These are phyloP conservation scores for Yamadazyma olivae DNA, from an alignment of 805 yeast species.

Conservation along the genomic window DNA sequence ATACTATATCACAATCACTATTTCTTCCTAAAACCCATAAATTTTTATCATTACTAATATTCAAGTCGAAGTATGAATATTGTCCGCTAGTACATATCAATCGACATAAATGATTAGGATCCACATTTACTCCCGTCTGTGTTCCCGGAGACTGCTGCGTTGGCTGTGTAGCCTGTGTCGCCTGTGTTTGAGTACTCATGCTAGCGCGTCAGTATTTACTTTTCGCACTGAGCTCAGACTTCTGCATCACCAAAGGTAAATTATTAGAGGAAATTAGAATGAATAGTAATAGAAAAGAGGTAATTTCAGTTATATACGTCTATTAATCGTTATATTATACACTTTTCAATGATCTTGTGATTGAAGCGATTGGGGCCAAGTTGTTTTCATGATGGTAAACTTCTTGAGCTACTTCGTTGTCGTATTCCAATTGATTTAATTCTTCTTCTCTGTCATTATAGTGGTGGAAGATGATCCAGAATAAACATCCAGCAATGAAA, in stretches of 20 bases:
- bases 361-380: slow-evolving; percentile 18
- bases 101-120: slow-evolving; percentile 43
- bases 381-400: slow-evolving; percentile 5
- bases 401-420: slow-evolving; percentile 11
- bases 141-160: slow-evolving; percentile 36
- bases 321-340: too few species aligned
- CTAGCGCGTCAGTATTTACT: too few species aligned
- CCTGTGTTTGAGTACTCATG: slow-evolving; percentile 15
- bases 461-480: slow-evolving; percentile 58
- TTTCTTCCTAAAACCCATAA: slow-evolving; percentile 79
- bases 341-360: slow-evolving; percentile 17
- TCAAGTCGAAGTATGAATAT: slow-evolving; percentile 45
- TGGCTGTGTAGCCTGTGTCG: slow-evolving; percentile 32
- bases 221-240: too few species aligned
- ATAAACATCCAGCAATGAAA: slow-evolving; percentile 53
- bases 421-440: slow-evolving; percentile 49
- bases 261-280: too few species aligned
- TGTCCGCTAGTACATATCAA: slow-evolving; percentile 61
- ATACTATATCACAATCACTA: slow-evolving; percentile 56
- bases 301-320: too few species aligned
- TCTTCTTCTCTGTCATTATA: slow-evolving; percentile 58
- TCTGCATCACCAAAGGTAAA: too few species aligned
- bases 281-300: too few species aligned
- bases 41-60: slow-evolving; percentile 25
- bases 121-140: slow-evolving; percentile 23